These are phyloP conservation scores for Starmerella powellii DNA, from an alignment of 805 yeast genomes.

Conservation along the genomic window DNA sequence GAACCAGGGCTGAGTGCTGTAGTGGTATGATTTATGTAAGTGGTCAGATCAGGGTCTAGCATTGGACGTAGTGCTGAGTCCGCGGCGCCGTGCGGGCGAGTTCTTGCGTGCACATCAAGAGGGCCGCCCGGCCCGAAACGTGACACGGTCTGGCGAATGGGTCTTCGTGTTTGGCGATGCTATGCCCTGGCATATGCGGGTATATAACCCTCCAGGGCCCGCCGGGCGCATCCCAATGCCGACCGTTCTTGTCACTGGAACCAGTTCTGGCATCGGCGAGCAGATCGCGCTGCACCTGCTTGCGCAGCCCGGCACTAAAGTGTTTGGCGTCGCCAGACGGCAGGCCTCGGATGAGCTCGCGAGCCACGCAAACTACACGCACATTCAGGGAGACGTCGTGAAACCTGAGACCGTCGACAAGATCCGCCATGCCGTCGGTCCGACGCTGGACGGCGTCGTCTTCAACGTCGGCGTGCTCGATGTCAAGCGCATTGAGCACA, in stretches of 20 bases:
- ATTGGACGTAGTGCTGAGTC: too few species aligned
- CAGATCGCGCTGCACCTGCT: conserved; percentile 49
- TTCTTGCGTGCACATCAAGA: too few species aligned
- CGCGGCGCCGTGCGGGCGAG: too few species aligned
- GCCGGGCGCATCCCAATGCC: too few species aligned
- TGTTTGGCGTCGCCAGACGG: conserved; percentile 66
- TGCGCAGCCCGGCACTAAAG: conserved; percentile 30
- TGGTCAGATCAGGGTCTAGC: too few species aligned
- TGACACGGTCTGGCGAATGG: too few species aligned
- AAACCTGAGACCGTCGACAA: conserved; percentile 28
- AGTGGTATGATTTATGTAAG: too few species aligned
- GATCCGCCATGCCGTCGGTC: conserved; percentile 26
- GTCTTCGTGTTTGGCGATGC: too few species aligned
- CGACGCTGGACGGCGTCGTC: conserved; percentile 36
- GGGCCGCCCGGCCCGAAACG: too few species aligned
- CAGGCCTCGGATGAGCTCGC: conserved; percentile 32
- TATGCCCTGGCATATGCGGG: too few species aligned
- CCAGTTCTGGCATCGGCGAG: conserved; percentile 45
- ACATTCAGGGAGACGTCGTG: conserved; percentile 44
- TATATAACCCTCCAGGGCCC: too few species aligned
- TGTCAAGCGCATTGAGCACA: conserved; percentile 40
- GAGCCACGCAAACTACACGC: conserved; percentile 29
- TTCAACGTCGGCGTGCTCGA: conserved; percentile 68
- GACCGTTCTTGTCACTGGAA: conserved; percentile 24
- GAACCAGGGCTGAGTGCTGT: too few species aligned